Base-by-base conservation (phyloP, 179 eudicot species). In the Actinidia polygama region DNA sequence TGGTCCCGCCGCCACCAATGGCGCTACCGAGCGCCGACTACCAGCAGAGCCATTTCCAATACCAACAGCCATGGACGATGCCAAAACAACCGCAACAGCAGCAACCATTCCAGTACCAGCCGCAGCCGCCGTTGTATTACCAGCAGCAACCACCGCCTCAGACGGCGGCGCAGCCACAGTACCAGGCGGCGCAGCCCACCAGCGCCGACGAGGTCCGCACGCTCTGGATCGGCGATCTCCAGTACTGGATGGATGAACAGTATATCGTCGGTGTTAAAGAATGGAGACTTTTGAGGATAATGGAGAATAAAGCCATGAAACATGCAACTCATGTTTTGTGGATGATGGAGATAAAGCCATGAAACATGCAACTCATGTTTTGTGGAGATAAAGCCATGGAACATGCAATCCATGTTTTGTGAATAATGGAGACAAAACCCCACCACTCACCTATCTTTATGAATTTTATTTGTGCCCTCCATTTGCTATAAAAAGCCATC, bases 181-280 rank as follows among this genome's bases (percentile, higher is more conserved):
- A 80, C 62, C 18, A 66, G 71, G 82, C 87, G 5, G 23, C 82
- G 6, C 91, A 84, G 75, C 87, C 91, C 44, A 67, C 83, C 18
- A 87, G 79, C 26, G 87, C 92, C 6, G 96, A 93, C 5, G 98
- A 90, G 69, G 86, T 93, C 50, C 89, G 94, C 3, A 89, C 95
- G 23, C 89, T 95, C 7, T 95, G 98, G 98, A 95, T 95, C 83
- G 98, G 98, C 8, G 98, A 94, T 91, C 91, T 95, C 68, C 98
- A 92, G 91, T 87, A 84, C 50, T 93, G 97, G 94, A 94, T 95
- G 98, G 98, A 95, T 26, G 98, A 95, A 83, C 84, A 81, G 63
- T 95, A 94, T 79, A 77, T 95, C 26, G 66, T 78, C 5, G 79
- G 75, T 91, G 91, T 69, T 95, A 94, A n/a, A n/a, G n/a, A n/a